Evolutionary conservation across 2,329 filamentous ascomycete species (phyloP).

Genomic region (Huntiella omanensis): DNA sequence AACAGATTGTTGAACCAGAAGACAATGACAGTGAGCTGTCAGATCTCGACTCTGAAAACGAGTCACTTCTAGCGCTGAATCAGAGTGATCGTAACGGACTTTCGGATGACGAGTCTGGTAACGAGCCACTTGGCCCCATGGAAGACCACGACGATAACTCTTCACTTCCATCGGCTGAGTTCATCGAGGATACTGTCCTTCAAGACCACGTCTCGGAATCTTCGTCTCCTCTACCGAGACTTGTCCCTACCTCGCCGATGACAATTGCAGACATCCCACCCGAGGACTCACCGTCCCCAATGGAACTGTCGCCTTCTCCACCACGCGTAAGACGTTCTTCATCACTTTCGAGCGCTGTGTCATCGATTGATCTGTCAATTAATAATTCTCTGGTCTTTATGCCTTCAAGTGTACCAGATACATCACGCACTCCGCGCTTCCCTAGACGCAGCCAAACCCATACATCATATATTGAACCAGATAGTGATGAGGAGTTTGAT

Average conservation of each 20-base stretch:
- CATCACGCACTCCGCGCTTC: background rate
- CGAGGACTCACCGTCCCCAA: too few relatives aligned
- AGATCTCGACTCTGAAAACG: too few relatives aligned
- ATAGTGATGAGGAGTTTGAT: background rate
- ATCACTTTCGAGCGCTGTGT: background rate
- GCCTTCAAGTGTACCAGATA: background rate
- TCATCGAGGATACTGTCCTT: too few relatives aligned
- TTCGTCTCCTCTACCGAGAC: too few relatives aligned
- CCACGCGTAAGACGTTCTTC: background rate
- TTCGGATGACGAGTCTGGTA: background rate
- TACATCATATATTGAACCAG: constrained; percentile 4
- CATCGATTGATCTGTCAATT: background rate
- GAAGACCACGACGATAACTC: background rate
- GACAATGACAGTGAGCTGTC: too few relatives aligned
- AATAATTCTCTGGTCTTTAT: background rate
- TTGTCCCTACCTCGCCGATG: background rate
- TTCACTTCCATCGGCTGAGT: too few relatives aligned
- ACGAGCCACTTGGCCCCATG: background rate
- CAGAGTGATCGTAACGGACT: too few relatives aligned
- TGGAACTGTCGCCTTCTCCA: too few relatives aligned
- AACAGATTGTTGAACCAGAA: too few relatives aligned
- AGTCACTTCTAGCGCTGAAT: too few relatives aligned
- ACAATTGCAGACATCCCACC: background rate
- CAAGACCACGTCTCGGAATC: too few relatives aligned
- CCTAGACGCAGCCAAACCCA: background rate